Conservation (phyloP, 306 rosid genomes). For the Cucumis cinereus region DNA sequence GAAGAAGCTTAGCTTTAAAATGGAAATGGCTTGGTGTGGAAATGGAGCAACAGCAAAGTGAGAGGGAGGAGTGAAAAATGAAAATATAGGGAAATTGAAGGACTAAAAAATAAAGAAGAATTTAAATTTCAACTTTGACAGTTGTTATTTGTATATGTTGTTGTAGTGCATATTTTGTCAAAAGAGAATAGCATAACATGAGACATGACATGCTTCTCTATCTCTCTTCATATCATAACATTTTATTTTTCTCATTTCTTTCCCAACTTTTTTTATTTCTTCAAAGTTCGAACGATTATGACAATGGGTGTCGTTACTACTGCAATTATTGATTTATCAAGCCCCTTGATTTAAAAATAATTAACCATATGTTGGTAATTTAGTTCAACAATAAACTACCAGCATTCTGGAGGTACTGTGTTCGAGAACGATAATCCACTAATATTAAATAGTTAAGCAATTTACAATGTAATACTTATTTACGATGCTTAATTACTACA, state of each 20-base stretch:
- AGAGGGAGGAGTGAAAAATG: background rate
- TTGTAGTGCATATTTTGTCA: constrained; percentile 1
- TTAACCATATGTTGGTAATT: too few relatives aligned
- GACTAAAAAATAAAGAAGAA: background rate
- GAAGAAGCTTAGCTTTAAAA: background rate
- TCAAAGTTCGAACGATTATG: background rate
- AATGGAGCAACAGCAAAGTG: background rate
- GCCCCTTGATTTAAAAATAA: too few relatives aligned
- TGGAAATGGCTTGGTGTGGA: background rate
- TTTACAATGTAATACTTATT: too few relatives aligned
- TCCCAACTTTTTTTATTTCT: background rate
- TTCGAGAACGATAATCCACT: too few relatives aligned
- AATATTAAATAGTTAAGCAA: too few relatives aligned
- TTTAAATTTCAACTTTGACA: constrained; percentile 2
- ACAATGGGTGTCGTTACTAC: background rate
- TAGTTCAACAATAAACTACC: too few relatives aligned
- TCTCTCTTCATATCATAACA: background rate
- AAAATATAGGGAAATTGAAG: background rate
- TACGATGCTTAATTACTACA: too few relatives aligned
- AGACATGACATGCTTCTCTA: too few relatives aligned
- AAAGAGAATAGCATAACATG: background rate
- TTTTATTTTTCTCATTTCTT: background rate
- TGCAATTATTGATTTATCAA: too few relatives aligned
- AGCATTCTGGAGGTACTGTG: too few relatives aligned
- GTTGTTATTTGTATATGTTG: background rate